Evolutionary conservation across 2,329 filamentous ascomycete species (phyloP), one percentile per base, ranked within the genome.

Genomic region (Didymella pinodella): DNA sequence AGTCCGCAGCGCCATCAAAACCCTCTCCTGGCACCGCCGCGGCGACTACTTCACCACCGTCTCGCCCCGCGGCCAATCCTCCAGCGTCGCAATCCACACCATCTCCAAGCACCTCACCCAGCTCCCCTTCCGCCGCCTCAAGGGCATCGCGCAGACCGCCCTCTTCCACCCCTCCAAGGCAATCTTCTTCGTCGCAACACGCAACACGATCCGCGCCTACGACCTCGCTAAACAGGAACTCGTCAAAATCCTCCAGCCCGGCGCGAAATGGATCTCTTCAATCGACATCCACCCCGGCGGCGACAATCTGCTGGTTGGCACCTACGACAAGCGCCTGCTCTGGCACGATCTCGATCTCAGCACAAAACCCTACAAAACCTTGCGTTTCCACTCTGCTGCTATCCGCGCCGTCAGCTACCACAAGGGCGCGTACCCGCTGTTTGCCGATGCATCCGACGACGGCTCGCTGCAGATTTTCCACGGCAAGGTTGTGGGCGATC

Each of bases 311-410:
- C 91, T 98, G 59, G 92, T 97, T 11, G 93, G 93, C 44, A 95
- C 93, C 0, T 99, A 98, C 79, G 95, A 99, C 80, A 89, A 93
- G 65, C 88, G 94, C 46, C 84, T 99, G 2, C 84, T 99, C 31
- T 99, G 95, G 95, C 95, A 98, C 80, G 95, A 99, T 79, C 85
- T 98, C 53, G 95, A 99, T 67, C 86, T 99, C 34, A 95, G 92
- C 0, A 89, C 86, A 63, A 88, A 92, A 48, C 95, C 95, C 0
- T 98, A 96, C 83, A 97, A 97, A 83, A 98, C 94, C 1, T 88
- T 99, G 80, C 87, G 95, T 49, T 99, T 98, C 82, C 95, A 99
- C 80, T 82, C 87, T 61, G 91, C 96, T 78, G 95, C 95, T 45
- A 96, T 99, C 71, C 87, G 96, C 47, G 88, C 90, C 12, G 95